A percentile compares a stretch with the other conserved stretches of the same genome.
These are phyloP conservation scores for Alternaria alternata DNA, from an alignment of 2,329 filamentous ascomycete species.

Conservation along the genomic window DNA sequence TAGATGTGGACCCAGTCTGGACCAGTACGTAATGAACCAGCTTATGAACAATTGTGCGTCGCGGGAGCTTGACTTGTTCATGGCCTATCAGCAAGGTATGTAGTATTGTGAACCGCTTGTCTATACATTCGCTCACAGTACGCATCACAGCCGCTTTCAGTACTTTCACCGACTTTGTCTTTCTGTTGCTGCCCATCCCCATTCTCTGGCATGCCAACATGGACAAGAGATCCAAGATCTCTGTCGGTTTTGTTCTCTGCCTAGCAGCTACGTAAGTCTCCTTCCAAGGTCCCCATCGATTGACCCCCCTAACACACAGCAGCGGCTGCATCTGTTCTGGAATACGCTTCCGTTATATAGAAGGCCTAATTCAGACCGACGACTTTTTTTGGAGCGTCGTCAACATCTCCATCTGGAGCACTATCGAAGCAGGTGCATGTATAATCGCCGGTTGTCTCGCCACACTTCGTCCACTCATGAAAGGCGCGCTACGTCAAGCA, in stretches of 20 bases:
- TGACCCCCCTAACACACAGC: slow-evolving; percentile 18
- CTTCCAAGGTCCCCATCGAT: not conserved
- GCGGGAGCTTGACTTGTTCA: slow-evolving; percentile 59
- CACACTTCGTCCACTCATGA: slow-evolving; percentile 60
- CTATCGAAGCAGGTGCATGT: slow-evolving; percentile 47
- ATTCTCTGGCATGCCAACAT: slow-evolving; percentile 66
- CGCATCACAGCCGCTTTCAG: slow-evolving; percentile 33
- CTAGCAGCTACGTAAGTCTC: slow-evolving; percentile 51
- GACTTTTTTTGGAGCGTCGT: slow-evolving; percentile 58
- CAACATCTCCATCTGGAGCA: slow-evolving; percentile 55
- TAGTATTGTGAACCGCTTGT: not conserved
- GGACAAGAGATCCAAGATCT: slow-evolving; percentile 60
- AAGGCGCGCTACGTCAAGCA: slow-evolving; percentile 13
- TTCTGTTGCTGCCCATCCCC: slow-evolving; percentile 50
- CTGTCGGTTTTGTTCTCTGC: slow-evolving; percentile 62
- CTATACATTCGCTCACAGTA: not conserved
- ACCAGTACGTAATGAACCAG: slow-evolving; percentile 43
- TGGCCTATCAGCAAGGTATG: slow-evolving; percentile 55
- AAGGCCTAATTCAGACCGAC: slow-evolving; percentile 51
- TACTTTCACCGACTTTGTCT: slow-evolving; percentile 44
- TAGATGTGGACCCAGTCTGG: slow-evolving; percentile 55
- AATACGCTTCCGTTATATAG: slow-evolving; percentile 60
- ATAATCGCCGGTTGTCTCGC: slow-evolving; percentile 61
- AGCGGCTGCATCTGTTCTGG: slow-evolving; percentile 63
- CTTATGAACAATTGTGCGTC: slow-evolving; percentile 52